A percentile compares a stretch with the other conserved stretches of the same genome.
Evolutionary conservation across 192 early-diverging fungal species (phyloP).

Genomic region (Rhizophagus sp.): DNA sequence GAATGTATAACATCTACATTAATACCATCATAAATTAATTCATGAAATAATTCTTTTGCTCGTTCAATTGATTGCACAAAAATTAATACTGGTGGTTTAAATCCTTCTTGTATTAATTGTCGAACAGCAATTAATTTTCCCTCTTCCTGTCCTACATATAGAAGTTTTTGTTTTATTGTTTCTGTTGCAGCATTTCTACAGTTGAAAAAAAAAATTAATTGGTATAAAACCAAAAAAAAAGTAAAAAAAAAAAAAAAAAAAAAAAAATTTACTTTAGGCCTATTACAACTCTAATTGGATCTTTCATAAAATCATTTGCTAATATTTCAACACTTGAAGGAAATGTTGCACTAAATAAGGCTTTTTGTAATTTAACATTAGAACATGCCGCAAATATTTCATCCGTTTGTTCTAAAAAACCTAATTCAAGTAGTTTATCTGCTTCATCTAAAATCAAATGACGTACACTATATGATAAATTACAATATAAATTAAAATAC

Average conservation of each 20-base stretch:
- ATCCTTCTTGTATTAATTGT: constrained; percentile 76
- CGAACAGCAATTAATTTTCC: constrained; percentile 94
- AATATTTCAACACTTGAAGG: constrained; percentile 88
- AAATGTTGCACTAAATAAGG: constrained; percentile 93
- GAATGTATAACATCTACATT: constrained; percentile 99
- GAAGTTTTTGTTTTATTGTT: constrained; percentile 84
- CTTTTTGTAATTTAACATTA: constrained; percentile 69
- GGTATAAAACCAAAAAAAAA: not conserved
- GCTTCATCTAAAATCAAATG: constrained; percentile 75
- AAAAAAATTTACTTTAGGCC: constrained; percentile 65
- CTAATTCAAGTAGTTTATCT: constrained; percentile 78
- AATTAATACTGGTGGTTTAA: constrained; percentile 92
- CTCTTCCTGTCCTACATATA: constrained; percentile 90
- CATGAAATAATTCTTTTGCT: constrained; percentile 94
- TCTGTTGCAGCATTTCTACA: constrained; percentile 86
- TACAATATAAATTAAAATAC: not conserved
- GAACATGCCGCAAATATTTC: constrained; percentile 88
- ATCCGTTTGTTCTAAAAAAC: constrained; percentile 87
- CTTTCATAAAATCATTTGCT: constrained; percentile 88
- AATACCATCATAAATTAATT: constrained; percentile 96
- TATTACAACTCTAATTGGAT: constrained; percentile 86
- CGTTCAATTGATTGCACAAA: constrained; percentile 98
- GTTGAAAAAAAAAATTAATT: not conserved
- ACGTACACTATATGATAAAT: not conserved
- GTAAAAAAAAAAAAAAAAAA: not conserved